A percentile compares a stretch with the other conserved stretches of the same genome.
phyloP scores from a whole-genome alignment of 768 basidiomycete genomes.

The Chalciporus piperatus region DNA sequence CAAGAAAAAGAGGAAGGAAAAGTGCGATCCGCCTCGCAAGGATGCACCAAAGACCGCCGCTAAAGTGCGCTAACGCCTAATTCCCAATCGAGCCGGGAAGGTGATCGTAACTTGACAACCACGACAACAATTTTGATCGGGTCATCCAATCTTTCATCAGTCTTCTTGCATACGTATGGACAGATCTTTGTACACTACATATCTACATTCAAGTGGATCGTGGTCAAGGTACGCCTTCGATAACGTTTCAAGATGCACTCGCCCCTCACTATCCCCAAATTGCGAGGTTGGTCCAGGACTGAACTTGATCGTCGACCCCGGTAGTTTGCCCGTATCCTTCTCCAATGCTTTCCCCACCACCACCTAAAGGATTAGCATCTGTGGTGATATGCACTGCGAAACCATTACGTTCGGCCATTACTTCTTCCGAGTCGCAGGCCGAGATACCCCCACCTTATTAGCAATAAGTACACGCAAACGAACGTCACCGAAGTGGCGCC shows the following conservation, averaged over 20 bases:
- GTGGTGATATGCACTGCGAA: slow-evolving; percentile 23
- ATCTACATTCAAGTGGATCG: no score
- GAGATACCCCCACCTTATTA: slow-evolving; percentile 14
- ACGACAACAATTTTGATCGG: not conserved
- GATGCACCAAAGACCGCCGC: not conserved
- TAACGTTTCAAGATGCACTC: not conserved
- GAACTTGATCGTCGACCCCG: slow-evolving; percentile 14
- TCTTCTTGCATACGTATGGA: not conserved
- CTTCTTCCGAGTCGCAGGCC: not conserved
- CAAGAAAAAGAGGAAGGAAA: not conserved
- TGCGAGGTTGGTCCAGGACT: not conserved
- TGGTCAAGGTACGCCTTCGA: not conserved
- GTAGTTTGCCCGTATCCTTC: slow-evolving; percentile 6
- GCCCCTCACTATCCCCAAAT: not conserved
- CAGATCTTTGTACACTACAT: not conserved
- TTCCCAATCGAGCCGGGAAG: slow-evolving; percentile 13
- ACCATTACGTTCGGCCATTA: not conserved
- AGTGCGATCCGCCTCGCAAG: not conserved
- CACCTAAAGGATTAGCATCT: slow-evolving; percentile 24
- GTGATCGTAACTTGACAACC: slow-evolving; percentile 3
- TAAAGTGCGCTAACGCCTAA: not conserved
- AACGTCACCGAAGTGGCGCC: slow-evolving; percentile 18
- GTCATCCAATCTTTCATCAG: not conserved
- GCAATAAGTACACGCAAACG: slow-evolving; percentile 17
- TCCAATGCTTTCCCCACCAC: slow-evolving; percentile 17